These are phyloP conservation scores for Pulveroboletus sp. DNA, from an alignment of 768 basidiomycete genomes.

Conservation along the genomic window DNA sequence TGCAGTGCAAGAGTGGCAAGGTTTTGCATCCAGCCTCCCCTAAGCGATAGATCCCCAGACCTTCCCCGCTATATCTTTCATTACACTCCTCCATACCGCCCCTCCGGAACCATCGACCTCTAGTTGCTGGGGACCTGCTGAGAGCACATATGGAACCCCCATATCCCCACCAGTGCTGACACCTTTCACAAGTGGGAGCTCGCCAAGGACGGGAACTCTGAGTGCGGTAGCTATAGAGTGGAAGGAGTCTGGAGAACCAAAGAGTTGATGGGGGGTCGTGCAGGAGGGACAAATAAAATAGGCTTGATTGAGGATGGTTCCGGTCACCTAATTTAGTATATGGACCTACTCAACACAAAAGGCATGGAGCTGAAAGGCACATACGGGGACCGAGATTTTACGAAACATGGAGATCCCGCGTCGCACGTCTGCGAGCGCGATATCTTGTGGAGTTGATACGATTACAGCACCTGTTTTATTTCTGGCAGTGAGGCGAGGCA, in stretches of 20 bases:
- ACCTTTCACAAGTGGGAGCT: constrained; percentile 72
- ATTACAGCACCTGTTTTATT: constrained; percentile 72
- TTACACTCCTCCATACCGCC: constrained; percentile 29
- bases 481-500: neutral
- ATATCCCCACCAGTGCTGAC: constrained; percentile 71
- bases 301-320: constrained; percentile 84
- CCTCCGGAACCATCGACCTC: constrained; percentile 25
- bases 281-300: constrained; percentile 79
- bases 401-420: constrained; percentile 92
- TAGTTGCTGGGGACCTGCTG: constrained; percentile 9
- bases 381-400: constrained; percentile 81
- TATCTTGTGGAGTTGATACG: constrained; percentile 93
- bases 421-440: constrained; percentile 85
- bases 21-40: neutral
- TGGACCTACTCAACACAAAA: neutral
- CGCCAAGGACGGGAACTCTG: constrained; percentile 62
- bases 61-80: constrained; percentile 26
- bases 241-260: constrained; percentile 68
- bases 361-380: constrained; percentile 19
- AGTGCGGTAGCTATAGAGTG: constrained; percentile 52
- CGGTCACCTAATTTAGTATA: constrained; percentile 58
- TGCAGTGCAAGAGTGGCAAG: too few species aligned
- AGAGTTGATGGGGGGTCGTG: constrained; percentile 54
- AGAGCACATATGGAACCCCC: constrained; percentile 52
- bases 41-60: constrained; percentile 28